phyloP scores from a whole-genome alignment of 192 early-diverging fungal genomes.

The Coemansia sp. region DNA sequence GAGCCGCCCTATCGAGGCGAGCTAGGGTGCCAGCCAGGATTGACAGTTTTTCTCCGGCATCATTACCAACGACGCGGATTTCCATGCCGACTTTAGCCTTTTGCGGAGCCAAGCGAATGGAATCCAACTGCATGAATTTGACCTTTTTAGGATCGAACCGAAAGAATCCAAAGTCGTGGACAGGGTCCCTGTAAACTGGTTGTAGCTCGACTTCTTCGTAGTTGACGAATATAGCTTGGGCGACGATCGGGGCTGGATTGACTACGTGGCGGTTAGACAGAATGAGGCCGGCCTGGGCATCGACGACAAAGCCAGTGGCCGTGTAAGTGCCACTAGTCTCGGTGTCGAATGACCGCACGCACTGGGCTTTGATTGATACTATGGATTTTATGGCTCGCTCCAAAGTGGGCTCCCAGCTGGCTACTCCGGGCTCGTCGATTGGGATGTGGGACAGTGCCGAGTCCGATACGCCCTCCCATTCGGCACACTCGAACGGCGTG shows the following conservation, averaged over 20 bases:
- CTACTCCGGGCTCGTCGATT: not conserved
- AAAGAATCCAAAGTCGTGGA: slow-evolving; percentile 86
- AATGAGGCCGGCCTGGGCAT: slow-evolving; percentile 71
- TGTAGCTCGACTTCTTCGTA: slow-evolving; percentile 78
- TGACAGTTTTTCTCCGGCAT: slow-evolving; percentile 80
- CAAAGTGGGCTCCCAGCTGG: slow-evolving; percentile 71
- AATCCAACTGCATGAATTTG: slow-evolving; percentile 33
- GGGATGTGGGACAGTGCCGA: slow-evolving; percentile 7
- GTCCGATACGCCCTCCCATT: slow-evolving; percentile 13
- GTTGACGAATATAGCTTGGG: slow-evolving; percentile 72
- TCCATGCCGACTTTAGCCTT: slow-evolving; percentile 76
- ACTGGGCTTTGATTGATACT: slow-evolving; percentile 75
- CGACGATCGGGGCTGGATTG: slow-evolving; percentile 70
- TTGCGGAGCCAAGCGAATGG: slow-evolving; percentile 66
- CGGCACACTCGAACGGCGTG: slow-evolving; percentile 39
- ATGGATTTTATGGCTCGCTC: slow-evolving; percentile 76
- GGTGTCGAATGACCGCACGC: slow-evolving; percentile 78
- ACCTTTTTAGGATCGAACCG: slow-evolving; percentile 68
- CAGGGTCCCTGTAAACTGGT: slow-evolving; percentile 77
- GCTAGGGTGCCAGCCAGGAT: slow-evolving; percentile 78
- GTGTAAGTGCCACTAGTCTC: slow-evolving; percentile 72
- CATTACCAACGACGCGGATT: slow-evolving; percentile 79
- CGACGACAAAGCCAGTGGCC: slow-evolving; percentile 81
- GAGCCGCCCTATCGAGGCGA: slow-evolving; percentile 72
- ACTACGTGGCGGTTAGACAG: slow-evolving; percentile 82